These are phyloP conservation scores for Cercospora sp. DNA, from an alignment of 2,329 filamentous ascomycete species.

Conservation along the genomic window DNA sequence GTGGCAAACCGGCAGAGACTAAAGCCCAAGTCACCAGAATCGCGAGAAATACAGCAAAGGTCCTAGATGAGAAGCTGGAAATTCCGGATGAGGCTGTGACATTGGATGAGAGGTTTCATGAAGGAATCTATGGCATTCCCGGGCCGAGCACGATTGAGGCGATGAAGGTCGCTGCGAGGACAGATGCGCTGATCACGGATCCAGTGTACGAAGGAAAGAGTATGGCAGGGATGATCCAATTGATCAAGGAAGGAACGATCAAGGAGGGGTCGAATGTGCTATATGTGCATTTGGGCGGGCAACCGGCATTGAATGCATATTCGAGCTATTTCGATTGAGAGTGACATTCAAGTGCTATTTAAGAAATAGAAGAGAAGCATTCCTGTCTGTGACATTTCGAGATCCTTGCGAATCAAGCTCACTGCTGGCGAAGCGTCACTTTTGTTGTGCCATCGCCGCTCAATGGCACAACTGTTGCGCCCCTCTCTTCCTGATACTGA, in stretches of 20 bases:
- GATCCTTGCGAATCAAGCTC: not conserved
- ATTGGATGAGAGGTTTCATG: conserved; percentile 66
- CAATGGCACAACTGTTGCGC: not conserved
- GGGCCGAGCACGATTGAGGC: conserved; percentile 65
- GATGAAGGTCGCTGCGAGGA: conserved; percentile 66
- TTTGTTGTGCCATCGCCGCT: not conserved
- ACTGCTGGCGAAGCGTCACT: not conserved
- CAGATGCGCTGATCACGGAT: conserved; percentile 72
- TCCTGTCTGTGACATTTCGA: not conserved
- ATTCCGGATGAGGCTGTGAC: conserved; percentile 63
- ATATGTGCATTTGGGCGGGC: conserved; percentile 71
- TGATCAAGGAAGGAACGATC: conserved; percentile 65
- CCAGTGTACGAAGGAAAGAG: conserved; percentile 77
- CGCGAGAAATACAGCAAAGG: conserved; percentile 61
- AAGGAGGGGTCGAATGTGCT: conserved; percentile 61
- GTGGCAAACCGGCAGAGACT: conserved; percentile 61
- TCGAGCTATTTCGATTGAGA: conserved; percentile 29
- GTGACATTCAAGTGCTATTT: not conserved
- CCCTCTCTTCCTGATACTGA: not conserved
- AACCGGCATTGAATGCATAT: conserved; percentile 69
- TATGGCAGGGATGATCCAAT: conserved; percentile 68
- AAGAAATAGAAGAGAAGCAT: not conserved
- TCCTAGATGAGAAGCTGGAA: conserved; percentile 63
- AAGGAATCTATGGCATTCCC: conserved; percentile 66
- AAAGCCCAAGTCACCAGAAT: conserved; percentile 66